These are phyloP conservation scores for Pugionium dolabratum DNA, from an alignment of 345 rosid species.

Conservation along the genomic window DNA sequence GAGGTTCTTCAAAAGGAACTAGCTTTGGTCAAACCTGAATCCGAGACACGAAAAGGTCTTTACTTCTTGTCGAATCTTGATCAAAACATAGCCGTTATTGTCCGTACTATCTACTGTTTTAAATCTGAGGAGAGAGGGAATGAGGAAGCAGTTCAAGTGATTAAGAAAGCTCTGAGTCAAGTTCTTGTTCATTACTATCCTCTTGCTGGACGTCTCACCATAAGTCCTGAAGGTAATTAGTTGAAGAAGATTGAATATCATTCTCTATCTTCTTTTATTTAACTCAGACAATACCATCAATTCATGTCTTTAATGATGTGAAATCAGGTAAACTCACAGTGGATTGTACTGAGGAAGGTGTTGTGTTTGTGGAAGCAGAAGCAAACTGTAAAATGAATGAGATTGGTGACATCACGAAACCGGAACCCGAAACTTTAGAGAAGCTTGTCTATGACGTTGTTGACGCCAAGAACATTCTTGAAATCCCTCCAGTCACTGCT, in stretches of 20 bases:
- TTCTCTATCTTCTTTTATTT: background rate
- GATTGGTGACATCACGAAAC: constrained; percentile 82
- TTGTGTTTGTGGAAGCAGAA: constrained; percentile 81
- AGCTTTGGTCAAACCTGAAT: constrained; percentile 61
- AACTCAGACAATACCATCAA: background rate
- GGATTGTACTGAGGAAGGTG: constrained; percentile 80
- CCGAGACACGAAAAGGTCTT: constrained; percentile 68
- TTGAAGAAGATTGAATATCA: background rate
- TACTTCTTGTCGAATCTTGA: constrained; percentile 91
- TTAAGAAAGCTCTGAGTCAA: constrained; percentile 66
- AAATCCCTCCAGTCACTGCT: constrained; percentile 88
- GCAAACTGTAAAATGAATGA: constrained; percentile 64
- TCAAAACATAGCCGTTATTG: constrained; percentile 78
- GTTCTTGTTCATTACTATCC: constrained; percentile 86
- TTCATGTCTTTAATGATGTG: constrained; percentile 20
- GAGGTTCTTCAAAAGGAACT: constrained; percentile 61
- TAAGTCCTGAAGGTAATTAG: constrained; percentile 60
- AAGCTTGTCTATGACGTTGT: constrained; percentile 82
- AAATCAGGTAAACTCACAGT: constrained; percentile 60
- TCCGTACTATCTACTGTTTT: constrained; percentile 83
- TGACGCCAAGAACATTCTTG: constrained; percentile 79
- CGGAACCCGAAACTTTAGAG: constrained; percentile 69
- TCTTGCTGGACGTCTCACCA: constrained; percentile 76
- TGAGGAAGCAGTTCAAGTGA: constrained; percentile 54
- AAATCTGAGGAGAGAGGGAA: constrained; percentile 67